Evolutionary conservation across 228 moss, liverwort and hornwort species (phyloP), one percentile per base, ranked within the genome.

Genomic region (Sphagnum fallax): DNA sequence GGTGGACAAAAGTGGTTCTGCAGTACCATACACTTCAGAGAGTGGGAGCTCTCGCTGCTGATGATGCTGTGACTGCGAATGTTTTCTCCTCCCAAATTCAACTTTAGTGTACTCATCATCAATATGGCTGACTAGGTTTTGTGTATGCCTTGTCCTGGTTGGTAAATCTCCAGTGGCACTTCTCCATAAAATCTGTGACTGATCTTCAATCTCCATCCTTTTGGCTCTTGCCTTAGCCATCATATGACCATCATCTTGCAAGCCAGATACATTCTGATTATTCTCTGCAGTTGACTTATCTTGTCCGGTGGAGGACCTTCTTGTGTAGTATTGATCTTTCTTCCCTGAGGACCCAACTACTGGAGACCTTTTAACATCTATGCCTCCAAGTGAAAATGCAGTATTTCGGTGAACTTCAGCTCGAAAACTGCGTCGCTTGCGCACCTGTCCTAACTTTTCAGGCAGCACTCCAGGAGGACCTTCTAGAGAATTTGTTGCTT

Each of bases 11-110:
- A 70, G 48, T 67, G 80, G 75, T 66, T 83, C 75, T 61, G 78
- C 74, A 48, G 76, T 51, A 48, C 87, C 87, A 81, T 87, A 87
- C 10, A 87, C 87, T 75, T 83, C 83, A 49, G 87, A 87, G 51
- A 87, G 80, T 6, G 87, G 87, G 49, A 87, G 80, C 81, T 87
- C 83, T 70, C 87, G 83, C 75, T 87, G 87, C 78, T 87, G 87
- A 61, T 83, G 78, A 67, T 83, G 80, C 70, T 83, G 80, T 48
- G 81, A 67, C 70, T 87, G 87, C 4, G 75, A 83, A 74, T 81
- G 83, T 8, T 52, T 72, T 76, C 67, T 87, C 74, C 64, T 83
- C 61, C 83, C 87, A 69, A 68, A 52, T 78, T 80, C 87, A 18
- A 70, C 73, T 11, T 12, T 69, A 71, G 79, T 66, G 60, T 48